phyloP scores from a whole-genome alignment of 441 rosid genomes.

The Hura crepitans region DNA sequence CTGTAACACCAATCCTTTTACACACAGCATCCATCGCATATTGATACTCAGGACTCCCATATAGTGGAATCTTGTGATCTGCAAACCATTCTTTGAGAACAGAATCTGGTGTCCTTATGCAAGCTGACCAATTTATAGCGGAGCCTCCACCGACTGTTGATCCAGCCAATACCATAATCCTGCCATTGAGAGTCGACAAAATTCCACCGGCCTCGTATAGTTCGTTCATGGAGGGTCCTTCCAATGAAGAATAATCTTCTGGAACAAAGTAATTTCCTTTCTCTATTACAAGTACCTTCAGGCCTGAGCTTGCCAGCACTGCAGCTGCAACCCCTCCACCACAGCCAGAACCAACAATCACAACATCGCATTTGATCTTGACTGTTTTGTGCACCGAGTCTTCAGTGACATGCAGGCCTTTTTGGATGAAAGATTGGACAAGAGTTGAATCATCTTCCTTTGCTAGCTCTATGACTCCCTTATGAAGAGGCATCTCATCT shows the following conservation, averaged over 20 bases:
- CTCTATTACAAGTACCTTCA: constrained; percentile 64
- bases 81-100: constrained; percentile 59
- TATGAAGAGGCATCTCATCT: constrained; percentile 52
- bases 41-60: constrained; percentile 44
- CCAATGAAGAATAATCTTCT: constrained; percentile 52
- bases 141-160: constrained; percentile 81
- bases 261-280: constrained; percentile 64
- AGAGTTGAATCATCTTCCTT: constrained; percentile 42
- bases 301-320: constrained; percentile 54
- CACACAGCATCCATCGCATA: constrained; percentile 57
- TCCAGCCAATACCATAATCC: constrained; percentile 52
- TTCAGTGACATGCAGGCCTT: constrained; percentile 49
- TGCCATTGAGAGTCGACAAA: constrained; percentile 41
- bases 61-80: constrained; percentile 45
- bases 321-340: constrained; percentile 90
- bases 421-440: constrained; percentile 35
- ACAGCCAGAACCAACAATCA: constrained; percentile 70
- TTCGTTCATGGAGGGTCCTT: constrained; percentile 59
- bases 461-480: constrained; percentile 55
- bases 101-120: constrained; percentile 47
- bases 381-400: constrained; percentile 28
- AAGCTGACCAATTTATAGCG: constrained; percentile 75
- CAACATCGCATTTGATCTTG: constrained; percentile 66
- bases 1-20: constrained; percentile 55
- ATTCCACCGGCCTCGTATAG: constrained; percentile 51